These are phyloP conservation scores for Saccharum hybrid DNA, from an alignment of 202 grass and related monocot genomes.

Conservation along the genomic window DNA sequence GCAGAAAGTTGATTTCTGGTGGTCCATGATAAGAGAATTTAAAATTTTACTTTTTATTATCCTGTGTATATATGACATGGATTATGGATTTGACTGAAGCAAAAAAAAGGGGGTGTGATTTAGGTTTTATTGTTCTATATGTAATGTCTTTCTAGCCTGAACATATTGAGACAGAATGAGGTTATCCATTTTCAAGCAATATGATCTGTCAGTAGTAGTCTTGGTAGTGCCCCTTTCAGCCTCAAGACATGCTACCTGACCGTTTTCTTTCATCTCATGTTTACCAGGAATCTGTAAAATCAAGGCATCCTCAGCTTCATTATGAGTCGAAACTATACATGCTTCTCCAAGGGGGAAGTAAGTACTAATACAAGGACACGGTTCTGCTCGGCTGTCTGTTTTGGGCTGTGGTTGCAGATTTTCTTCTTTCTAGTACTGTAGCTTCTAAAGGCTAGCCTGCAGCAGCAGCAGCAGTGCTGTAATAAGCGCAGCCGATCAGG, in stretches of 20 bases:
- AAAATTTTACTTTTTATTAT: not conserved
- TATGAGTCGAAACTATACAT: constrained; percentile 96
- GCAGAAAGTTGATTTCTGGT: constrained; percentile 12
- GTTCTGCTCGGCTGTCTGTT: too few species aligned
- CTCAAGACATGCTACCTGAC: constrained; percentile 34
- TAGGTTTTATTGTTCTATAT: constrained; percentile 21
- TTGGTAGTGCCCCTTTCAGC: constrained; percentile 8
- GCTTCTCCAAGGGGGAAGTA: constrained; percentile 95
- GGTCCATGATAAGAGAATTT: constrained; percentile 20
- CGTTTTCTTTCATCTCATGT: constrained; percentile 29
- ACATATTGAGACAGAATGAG: not conserved
- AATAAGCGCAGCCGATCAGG: too few species aligned
- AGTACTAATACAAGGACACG: constrained; percentile 43
- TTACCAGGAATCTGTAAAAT: constrained; percentile 87
- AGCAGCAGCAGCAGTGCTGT: too few species aligned
- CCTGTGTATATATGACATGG: not conserved
- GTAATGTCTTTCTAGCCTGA: constrained; percentile 22
- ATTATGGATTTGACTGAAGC: constrained; percentile 42
- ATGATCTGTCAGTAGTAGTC: constrained; percentile 26
- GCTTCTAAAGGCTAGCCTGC: too few species aligned
- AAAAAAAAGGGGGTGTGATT: not conserved
- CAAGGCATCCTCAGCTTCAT: constrained; percentile 97
- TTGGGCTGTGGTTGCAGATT: too few species aligned
- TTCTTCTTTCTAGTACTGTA: too few species aligned
- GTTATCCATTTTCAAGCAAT: not conserved